Conservation (phyloP, 2,329 filamentous ascomycete species). For the Sporothrix luriei region DNA sequence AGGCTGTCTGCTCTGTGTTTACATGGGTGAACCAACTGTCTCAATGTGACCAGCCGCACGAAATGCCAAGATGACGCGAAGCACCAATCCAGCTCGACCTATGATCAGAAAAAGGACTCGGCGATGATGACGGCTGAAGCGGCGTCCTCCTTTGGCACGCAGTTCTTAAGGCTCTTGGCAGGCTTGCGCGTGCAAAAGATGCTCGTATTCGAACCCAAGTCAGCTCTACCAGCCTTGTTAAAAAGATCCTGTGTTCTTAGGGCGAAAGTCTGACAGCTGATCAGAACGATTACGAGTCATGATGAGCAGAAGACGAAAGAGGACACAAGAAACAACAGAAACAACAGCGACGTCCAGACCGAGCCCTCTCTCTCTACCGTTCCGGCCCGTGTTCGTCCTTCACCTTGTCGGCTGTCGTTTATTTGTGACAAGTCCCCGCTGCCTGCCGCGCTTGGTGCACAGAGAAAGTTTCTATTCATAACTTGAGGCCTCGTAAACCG, state of each 20-base stretch:
- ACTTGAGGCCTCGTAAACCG: not conserved
- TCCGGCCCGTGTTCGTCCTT: slow-evolving; percentile 4
- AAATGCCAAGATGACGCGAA: not conserved
- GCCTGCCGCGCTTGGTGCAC: slow-evolving; percentile 7
- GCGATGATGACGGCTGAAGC: slow-evolving; percentile 10
- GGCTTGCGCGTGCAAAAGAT: not conserved
- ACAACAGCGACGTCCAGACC: not conserved
- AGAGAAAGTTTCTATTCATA: slow-evolving; percentile 9
- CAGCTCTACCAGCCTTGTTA: not conserved
- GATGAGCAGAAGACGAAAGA: not conserved
- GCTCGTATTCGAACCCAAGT: slow-evolving; percentile 3
- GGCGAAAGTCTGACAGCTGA: not conserved
- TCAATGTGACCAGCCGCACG: not conserved
- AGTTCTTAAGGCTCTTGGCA: slow-evolving; percentile 14
- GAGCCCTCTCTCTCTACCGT: not conserved
- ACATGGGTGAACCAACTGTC: not conserved
- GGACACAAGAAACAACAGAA: not conserved
- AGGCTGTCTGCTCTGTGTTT: not conserved
- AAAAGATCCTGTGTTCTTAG: not conserved
- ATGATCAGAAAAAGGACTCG: not conserved
- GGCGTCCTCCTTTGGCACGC: not conserved
- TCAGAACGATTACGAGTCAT: no score
- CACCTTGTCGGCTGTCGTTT: slow-evolving; percentile 22
- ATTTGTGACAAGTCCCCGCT: slow-evolving; percentile 22
- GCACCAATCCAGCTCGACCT: not conserved